Base-by-base conservation (phyloP, 768 basidiomycete species). In the Leccinum broughii region DNA sequence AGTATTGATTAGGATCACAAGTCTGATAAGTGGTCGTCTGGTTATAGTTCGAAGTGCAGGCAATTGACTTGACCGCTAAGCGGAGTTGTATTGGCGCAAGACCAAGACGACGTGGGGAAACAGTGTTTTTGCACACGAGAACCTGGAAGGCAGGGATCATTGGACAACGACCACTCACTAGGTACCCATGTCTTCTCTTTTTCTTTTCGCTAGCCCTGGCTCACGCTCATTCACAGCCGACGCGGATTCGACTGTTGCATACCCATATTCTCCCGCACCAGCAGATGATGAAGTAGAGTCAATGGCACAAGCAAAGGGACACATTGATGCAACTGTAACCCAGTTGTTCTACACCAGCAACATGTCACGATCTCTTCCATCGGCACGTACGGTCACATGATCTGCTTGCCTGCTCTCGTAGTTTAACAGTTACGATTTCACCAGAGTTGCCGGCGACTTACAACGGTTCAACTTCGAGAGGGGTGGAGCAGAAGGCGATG, bases 391-490 rank as follows among this genome's bases (percentile, higher is more conserved):
- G 13, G 1, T 1, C 1, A 4, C 11, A 17, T 26, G 14, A 51
- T 22, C 17, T 34, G 11, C 3, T 37, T 41, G 44, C 34, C 58
- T 11, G 55, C 14, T 30, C 54, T 52, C 20, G 56, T 6, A 66
- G 44, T 66, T 62, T 51, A 63, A 72, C 61, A 87, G 89, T 51
- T 92, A 94, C 63, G 96, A 96, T 20, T 99, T 99, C 75, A 90
- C 91, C 69, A 95, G 98, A 75, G 80, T 80, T 10, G 77, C 91
- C 2, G 95, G 95, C 15, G 98, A 99, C 82, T 99, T 98, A 89
- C 96, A 99, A 76, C 93, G 95, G 68, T 84, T 93, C 82, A 98
- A 98, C 85, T 96, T 95, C 68, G 95, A 87, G 1, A 86, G 88
- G 49, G 96, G 96, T 28, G 96, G 96, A 26, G 75, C 76, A 56